Evolutionary conservation across 257 asterid species (phyloP), one percentile per base, ranked within the genome.

Genomic region (Paulownia fortunei): DNA sequence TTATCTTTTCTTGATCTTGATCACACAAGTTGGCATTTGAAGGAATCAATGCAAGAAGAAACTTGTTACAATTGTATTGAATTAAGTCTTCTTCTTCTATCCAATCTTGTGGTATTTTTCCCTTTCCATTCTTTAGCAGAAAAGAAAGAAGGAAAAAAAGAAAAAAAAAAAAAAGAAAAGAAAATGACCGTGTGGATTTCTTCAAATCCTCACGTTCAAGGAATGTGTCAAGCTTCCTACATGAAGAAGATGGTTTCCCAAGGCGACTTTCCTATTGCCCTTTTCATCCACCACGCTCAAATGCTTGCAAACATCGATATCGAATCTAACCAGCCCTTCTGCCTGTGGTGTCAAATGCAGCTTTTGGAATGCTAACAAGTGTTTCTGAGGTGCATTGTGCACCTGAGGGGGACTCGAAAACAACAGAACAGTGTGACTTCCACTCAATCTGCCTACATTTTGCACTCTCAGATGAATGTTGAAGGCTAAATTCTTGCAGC

Each of bases 251-350:
- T 91, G 87, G 13, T 88, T 67, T n/a, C 97, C 95, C 81, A 91
- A 75, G 2, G 88, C 89, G 18, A 91, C 82, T 68, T 82, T 91
- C 78, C 79, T 74, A 5, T 81, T 79, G n/a, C 97, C 97, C 47
- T 66, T 64, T 67, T 83, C 92, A 73, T 88, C 95, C 71, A 85
- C 90, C 36, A 86, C 81, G 80, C 93, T 85, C 84, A 89, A 74
- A 88, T 91, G 88, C 90, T 88, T 88, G 86, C 97, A 91, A 26
- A 88, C 90, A 76, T 89, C 89, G 2, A 89, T 84, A 13, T 73
- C 73, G 76, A 91, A 89, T 19, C 79, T 77, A n/a, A 86, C 91
- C 52, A 59, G 5, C 27, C 86, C 82, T 83, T 87, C 92, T 30
- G 42, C 88, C 44, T 74, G 52, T 19, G 89, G 76, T 15, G 69